Percentiles rank a stretch among this genome's conserved stretches.
These are phyloP conservation scores for Nemania serpens DNA, from an alignment of 2,329 filamentous ascomycete genomes.

Conservation along the genomic window DNA sequence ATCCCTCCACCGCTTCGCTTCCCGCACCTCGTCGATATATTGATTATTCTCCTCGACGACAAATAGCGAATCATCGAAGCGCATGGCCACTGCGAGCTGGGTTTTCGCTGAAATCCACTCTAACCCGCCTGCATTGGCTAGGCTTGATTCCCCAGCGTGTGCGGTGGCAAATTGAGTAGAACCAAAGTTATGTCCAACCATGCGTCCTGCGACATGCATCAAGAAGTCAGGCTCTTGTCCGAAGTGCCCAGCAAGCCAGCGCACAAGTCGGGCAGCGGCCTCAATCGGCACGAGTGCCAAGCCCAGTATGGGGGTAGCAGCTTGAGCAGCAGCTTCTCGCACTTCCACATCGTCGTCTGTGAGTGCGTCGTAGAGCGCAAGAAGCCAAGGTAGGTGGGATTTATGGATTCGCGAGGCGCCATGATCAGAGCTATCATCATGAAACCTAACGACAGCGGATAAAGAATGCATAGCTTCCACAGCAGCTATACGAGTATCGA, in stretches of 20 bases:
- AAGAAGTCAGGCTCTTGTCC: conserved; percentile 45
- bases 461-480: conserved; percentile 59
- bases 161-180: conserved; percentile 13
- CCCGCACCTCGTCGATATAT: conserved; percentile 82
- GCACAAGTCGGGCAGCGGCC: conserved; percentile 51
- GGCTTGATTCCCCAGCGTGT: conserved; percentile 15
- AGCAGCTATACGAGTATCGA: conserved; percentile 67
- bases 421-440: neutral
- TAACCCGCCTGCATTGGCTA: conserved; percentile 15
- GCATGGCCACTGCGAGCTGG: conserved; percentile 53
- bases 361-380: conserved; percentile 74
- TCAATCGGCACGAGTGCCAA: conserved; percentile 52
- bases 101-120: conserved; percentile 38
- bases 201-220: conserved; percentile 47
- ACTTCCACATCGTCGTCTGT: conserved; percentile 94
- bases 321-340: conserved; percentile 64
- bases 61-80: conserved; percentile 73
- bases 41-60: conserved; percentile 90
- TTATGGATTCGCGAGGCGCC: conserved; percentile 22
- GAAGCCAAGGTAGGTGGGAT: conserved; percentile 59
- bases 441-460: conserved; percentile 41
- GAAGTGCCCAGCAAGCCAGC: conserved; percentile 48
- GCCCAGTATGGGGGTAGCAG: conserved; percentile 53
- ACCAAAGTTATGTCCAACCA: conserved; percentile 44
- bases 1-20: conserved; percentile 70